Conservation (phyloP, 371 early-diverging fungal genomes). For the Parasitella parasitica region DNA sequence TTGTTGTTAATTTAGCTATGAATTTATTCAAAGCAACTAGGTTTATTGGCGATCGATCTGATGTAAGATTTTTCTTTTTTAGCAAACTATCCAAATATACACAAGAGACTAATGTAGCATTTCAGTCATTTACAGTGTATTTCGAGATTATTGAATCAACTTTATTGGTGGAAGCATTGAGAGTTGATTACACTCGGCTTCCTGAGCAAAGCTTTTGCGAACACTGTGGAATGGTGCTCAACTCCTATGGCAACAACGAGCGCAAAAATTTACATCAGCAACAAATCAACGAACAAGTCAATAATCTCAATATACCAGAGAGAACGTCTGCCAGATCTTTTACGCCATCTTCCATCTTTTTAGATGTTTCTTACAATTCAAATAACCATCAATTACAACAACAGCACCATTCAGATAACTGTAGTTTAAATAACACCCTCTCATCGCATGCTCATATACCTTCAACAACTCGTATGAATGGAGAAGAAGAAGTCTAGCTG, state of each 20-base stretch:
- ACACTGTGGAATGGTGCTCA: constrained; percentile 37
- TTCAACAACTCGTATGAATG: constrained; percentile 4
- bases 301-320: not conserved
- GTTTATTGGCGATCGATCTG: constrained; percentile 41
- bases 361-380: not conserved
- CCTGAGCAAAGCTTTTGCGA: constrained; percentile 37
- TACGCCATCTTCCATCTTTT: not conserved
- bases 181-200: constrained; percentile 34
- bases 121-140: constrained; percentile 41
- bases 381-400: not conserved
- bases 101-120: not conserved
- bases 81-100: not conserved
- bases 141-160: constrained; percentile 47
- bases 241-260: constrained; percentile 7
- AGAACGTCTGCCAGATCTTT: constrained; percentile 3
- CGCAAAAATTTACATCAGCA: not conserved
- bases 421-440: not conserved
- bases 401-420: not conserved
- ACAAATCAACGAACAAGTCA: not conserved
- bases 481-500: not conserved
- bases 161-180: constrained; percentile 40
- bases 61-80: constrained; percentile 29
- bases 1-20: constrained; percentile 42
- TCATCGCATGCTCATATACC: not conserved
- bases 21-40: constrained; percentile 41